These are phyloP conservation scores for Fusarium sp. DNA, from an alignment of 2,329 filamentous ascomycete genomes.

Conservation along the genomic window DNA sequence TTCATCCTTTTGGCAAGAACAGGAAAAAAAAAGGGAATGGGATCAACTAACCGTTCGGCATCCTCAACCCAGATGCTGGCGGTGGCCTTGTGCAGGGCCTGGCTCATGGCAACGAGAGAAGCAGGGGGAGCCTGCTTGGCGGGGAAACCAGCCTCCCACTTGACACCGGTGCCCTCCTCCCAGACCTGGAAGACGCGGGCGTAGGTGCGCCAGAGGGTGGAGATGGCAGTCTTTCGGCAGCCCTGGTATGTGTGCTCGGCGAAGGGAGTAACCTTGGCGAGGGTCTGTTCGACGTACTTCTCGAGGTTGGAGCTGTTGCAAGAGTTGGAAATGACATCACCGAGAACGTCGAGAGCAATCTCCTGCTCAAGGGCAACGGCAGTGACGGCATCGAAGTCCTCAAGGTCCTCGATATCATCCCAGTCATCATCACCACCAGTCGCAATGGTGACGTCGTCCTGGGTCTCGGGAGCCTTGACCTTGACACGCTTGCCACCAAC, in stretches of 20 bases:
- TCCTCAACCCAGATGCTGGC: slow-evolving; percentile 90
- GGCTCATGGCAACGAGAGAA: slow-evolving; percentile 86
- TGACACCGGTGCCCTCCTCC: slow-evolving; percentile 78
- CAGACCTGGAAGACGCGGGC: slow-evolving; percentile 90
- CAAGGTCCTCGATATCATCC: slow-evolving; percentile 80
- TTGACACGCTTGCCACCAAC: slow-evolving; percentile 89
- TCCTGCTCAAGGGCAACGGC: slow-evolving; percentile 96
- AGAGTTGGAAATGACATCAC: slow-evolving; percentile 90
- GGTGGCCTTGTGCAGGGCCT: slow-evolving; percentile 86
- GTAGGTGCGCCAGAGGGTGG: slow-evolving; percentile 93
- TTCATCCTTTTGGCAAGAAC: slow-evolving; percentile 77
- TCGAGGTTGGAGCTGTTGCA: slow-evolving; percentile 79
- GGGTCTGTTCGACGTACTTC: slow-evolving; percentile 88
- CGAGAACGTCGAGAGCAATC: slow-evolving; percentile 93
- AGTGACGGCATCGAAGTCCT: slow-evolving; percentile 86
- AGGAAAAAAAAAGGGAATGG: slow-evolving; percentile 22
- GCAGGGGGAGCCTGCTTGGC: slow-evolving; percentile 81
- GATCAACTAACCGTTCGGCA: slow-evolving; percentile 84
- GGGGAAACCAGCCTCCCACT: slow-evolving; percentile 91
- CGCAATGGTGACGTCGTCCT: slow-evolving; percentile 66
- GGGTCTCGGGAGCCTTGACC: slow-evolving; percentile 70
- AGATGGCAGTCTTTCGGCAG: slow-evolving; percentile 90
- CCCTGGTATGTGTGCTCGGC: slow-evolving; percentile 93
- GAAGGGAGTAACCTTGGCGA: slow-evolving; percentile 83
- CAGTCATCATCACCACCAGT: slow-evolving; percentile 65